phyloP scores from a whole-genome alignment of 257 asterid genomes.

The Penstemon barbatus region DNA sequence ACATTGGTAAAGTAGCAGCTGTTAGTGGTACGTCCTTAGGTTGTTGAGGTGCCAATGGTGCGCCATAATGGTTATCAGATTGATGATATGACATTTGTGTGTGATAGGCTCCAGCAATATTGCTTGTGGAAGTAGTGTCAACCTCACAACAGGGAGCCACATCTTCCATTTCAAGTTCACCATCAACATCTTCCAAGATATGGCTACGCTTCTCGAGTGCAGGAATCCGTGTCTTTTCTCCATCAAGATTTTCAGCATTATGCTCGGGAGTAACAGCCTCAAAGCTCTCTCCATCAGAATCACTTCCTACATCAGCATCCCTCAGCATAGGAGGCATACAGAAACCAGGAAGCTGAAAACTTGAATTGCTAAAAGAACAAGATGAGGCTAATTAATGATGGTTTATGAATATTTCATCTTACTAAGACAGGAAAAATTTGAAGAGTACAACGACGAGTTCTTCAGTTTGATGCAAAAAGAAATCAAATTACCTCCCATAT shows the following conservation, averaged over 20 bases:
- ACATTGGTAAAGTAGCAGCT: constrained; percentile 54
- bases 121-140: constrained; percentile 45
- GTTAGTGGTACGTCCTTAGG: constrained; percentile 42
- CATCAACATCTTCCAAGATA: constrained; percentile 89
- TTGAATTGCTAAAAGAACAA: constrained; percentile 69
- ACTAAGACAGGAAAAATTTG: constrained; percentile 14
- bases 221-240: constrained; percentile 35
- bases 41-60: constrained; percentile 33
- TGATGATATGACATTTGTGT: constrained; percentile 36
- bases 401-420: constrained; percentile 10
- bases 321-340: constrained; percentile 79
- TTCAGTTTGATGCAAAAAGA: constrained; percentile 8
- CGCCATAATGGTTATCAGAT: constrained; percentile 35
- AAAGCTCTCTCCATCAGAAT: constrained; percentile 88
- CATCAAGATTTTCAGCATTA: constrained; percentile 45
- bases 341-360: constrained; percentile 84
- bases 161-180: constrained; percentile 98
- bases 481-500: constrained; percentile 72
- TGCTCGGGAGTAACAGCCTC: constrained; percentile 95
- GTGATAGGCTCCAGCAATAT: constrained; percentile 33
- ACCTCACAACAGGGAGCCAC: constrained; percentile 69
- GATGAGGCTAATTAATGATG: constrained; percentile 21
- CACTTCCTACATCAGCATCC: constrained; percentile 64
- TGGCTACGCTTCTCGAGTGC: constrained; percentile 64
- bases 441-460: not conserved